Percentiles rank a stretch among this genome's conserved stretches.
Conservation (phyloP, 176 grass and related monocot genomes). For the Rhynchospora tenuis region DNA sequence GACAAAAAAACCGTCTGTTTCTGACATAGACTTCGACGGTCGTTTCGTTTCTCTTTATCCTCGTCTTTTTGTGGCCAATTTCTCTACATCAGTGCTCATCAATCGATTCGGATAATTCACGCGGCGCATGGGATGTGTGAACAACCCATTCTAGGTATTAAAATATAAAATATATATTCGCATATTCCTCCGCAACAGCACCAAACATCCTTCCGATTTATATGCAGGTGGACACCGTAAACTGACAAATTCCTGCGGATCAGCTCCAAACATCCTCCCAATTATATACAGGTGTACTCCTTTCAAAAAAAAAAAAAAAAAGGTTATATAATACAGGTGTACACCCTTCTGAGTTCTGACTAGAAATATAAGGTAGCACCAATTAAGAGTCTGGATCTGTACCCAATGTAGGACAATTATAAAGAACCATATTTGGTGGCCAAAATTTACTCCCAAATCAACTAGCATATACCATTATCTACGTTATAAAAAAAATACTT, state of each 20-base stretch:
- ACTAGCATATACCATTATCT: not conserved
- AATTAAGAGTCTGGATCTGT: not conserved
- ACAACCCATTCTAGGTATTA: not conserved
- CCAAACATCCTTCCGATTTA: not conserved
- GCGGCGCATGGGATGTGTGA: conserved; percentile 16
- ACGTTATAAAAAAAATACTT: too few relatives aligned
- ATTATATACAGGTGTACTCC: not conserved
- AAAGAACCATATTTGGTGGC: too few relatives aligned
- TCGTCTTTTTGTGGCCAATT: not conserved
- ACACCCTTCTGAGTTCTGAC: not conserved
- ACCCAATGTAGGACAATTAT: too few relatives aligned
- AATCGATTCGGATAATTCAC: not conserved
- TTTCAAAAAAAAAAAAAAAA: too few relatives aligned
- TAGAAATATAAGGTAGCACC: not conserved
- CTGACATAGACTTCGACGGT: not conserved
- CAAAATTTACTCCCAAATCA: not conserved
- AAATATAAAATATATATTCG: not conserved
- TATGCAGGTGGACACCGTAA: not conserved
- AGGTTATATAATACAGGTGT: too few relatives aligned
- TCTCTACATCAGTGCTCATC: not conserved
- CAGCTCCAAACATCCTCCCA: not conserved
- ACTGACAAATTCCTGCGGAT: too few relatives aligned
- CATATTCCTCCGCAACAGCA: not conserved
- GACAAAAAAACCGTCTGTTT: not conserved
- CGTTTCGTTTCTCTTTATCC: not conserved